These are phyloP conservation scores for Croton setiger DNA, from an alignment of 441 rosid species.

Conservation along the genomic window DNA sequence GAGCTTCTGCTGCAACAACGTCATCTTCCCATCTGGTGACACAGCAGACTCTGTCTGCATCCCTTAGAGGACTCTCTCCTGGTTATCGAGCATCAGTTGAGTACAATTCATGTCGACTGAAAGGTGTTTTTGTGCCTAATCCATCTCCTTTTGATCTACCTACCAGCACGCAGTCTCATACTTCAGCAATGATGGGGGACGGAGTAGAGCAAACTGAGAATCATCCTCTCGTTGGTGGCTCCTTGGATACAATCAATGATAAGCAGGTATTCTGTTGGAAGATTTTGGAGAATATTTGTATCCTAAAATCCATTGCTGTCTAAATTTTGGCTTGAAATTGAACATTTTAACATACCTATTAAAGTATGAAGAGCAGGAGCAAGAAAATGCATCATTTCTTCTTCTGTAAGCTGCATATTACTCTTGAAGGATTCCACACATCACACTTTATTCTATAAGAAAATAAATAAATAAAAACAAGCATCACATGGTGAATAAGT, in stretches of 20 bases:
- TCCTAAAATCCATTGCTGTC: slow-evolving; percentile 6
- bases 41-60: slow-evolving; percentile 56
- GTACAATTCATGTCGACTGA: slow-evolving; percentile 64
- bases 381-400: slow-evolving; percentile 6
- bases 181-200: slow-evolving; percentile 53
- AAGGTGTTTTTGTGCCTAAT: slow-evolving; percentile 70
- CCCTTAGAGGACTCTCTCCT: slow-evolving; percentile 60
- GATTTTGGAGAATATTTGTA: background rate
- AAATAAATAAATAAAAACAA: background rate
- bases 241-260: slow-evolving; percentile 49
- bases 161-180: slow-evolving; percentile 42
- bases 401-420: background rate
- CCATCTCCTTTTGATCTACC: slow-evolving; percentile 61
- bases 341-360: background rate
- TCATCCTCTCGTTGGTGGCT: slow-evolving; percentile 45
- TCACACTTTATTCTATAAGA: background rate
- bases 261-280: slow-evolving; percentile 61
- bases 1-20: slow-evolving; percentile 47
- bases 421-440: background rate
- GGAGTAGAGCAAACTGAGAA: slow-evolving; percentile 49
- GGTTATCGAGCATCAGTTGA: slow-evolving; percentile 57
- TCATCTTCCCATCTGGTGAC: slow-evolving; percentile 61
- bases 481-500: background rate
- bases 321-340: slow-evolving; percentile 8
- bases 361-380: background rate